A percentile compares a stretch with the other conserved stretches of the same genome.
phyloP scores from a whole-genome alignment of 352 stramenopile species.

The Pythium scleroteichum region DNA sequence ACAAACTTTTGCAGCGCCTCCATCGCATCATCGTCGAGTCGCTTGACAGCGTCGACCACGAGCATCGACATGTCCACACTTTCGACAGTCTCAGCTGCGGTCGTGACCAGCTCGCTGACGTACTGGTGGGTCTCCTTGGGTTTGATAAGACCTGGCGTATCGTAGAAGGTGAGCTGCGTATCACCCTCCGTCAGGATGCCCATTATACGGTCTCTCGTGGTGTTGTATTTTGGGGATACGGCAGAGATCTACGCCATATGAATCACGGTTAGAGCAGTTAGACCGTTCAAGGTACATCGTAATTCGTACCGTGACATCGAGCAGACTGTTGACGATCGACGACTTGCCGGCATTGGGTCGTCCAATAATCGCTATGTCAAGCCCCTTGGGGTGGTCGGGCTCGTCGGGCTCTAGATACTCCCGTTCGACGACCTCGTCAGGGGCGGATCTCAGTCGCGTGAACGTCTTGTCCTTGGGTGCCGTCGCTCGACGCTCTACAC shows the following conservation, averaged over 20 bases:
- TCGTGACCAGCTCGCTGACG: constrained; percentile 77
- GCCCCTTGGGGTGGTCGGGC: constrained; percentile 54
- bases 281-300: background rate
- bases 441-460: constrained; percentile 55
- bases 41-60: constrained; percentile 83
- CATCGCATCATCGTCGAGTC: constrained; percentile 74
- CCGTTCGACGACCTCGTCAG: constrained; percentile 66
- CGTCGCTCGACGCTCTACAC: constrained; percentile 17
- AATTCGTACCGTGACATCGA: constrained; percentile 64
- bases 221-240: constrained; percentile 89
- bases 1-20: constrained; percentile 80
- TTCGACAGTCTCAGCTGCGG: constrained; percentile 73
- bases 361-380: constrained; percentile 83
- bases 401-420: constrained; percentile 79
- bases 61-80: constrained; percentile 87
- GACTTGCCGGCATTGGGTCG: constrained; percentile 88
- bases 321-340: constrained; percentile 79
- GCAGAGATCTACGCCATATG: constrained; percentile 52
- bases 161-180: constrained; percentile 82
- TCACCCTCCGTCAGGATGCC: constrained; percentile 78
- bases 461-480: constrained; percentile 66
- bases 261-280: background rate
- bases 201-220: constrained; percentile 74
- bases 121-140: constrained; percentile 86
- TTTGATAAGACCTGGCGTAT: constrained; percentile 86